Evolutionary conservation across 495 filamentous ascomycete genomes (phyloP).

Genomic region (Neohortaea acidophila): DNA sequence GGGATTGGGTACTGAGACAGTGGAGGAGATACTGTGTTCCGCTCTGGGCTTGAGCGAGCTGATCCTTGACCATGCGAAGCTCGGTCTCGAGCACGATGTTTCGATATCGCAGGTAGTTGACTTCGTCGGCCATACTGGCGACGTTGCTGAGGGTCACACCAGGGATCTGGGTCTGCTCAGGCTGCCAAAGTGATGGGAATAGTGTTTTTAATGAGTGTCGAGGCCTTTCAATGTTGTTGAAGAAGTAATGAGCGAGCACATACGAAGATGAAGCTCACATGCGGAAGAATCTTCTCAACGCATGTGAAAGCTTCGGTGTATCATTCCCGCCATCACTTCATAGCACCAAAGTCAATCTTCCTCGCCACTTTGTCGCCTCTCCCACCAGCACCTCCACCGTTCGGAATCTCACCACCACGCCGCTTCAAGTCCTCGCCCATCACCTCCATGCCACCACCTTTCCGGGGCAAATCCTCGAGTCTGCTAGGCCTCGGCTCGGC

Average conservation of each 20-base stretch:
- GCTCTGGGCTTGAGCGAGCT: conserved; percentile 11
- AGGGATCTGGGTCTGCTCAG: too few relatives aligned
- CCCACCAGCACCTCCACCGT: conserved; percentile 42
- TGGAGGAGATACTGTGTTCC: conserved; percentile 1
- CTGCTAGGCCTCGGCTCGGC: conserved; percentile 68
- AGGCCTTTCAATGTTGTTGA: too few relatives aligned
- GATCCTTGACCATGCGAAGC: conserved; percentile 9
- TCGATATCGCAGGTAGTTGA: conserved; percentile 1
- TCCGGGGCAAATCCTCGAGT: conserved; percentile 66
- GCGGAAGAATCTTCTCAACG: too few relatives aligned
- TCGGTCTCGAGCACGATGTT: conserved; percentile 7
- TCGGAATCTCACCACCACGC: conserved; percentile 50
- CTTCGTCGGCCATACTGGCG: conserved; percentile 2
- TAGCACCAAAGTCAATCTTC: conserved; percentile 62
- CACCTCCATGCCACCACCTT: conserved; percentile 51
- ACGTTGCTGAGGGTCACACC: too few relatives aligned
- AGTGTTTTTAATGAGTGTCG: too few relatives aligned
- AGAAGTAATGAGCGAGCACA: too few relatives aligned
- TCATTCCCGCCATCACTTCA: too few relatives aligned
- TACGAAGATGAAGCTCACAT: too few relatives aligned
- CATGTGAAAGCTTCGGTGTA: too few relatives aligned
- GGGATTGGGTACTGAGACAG: not conserved
- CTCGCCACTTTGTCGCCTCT: conserved; percentile 61
- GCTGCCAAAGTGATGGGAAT: too few relatives aligned
- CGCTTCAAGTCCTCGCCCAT: conserved; percentile 74